Percentiles rank a stretch among this genome's conserved stretches.
Conservation (phyloP, 1,139 yeast genomes). For the Saccharomyces hybrid region DNA sequence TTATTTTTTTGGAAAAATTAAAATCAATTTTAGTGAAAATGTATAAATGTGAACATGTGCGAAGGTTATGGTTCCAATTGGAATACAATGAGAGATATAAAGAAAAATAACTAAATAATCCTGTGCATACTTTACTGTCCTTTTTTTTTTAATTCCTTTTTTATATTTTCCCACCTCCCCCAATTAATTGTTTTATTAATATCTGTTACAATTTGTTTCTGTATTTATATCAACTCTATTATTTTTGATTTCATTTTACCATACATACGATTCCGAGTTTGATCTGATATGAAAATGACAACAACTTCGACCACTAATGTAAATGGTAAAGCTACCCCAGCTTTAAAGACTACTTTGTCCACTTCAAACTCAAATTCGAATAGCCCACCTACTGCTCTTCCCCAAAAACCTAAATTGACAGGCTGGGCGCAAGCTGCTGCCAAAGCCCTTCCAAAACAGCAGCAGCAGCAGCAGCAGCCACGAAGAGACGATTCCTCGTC, state of each 20-base stretch:
- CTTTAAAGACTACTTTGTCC: background rate
- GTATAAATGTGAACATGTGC: background rate
- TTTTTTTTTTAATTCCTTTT: background rate
- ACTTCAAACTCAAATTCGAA: background rate
- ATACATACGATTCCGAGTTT: background rate
- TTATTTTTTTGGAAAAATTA: background rate
- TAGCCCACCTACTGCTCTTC: constrained; percentile 7
- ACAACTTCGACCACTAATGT: background rate
- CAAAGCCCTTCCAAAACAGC: constrained; percentile 18
- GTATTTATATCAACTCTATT: background rate
- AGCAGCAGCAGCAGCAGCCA: constrained; percentile 1
- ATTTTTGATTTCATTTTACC: background rate
- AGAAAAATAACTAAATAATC: background rate
- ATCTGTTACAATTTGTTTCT: background rate
- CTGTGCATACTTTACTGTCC: background rate
- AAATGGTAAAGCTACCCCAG: background rate
- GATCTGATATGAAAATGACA: background rate
- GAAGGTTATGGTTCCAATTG: background rate
- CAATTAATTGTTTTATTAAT: background rate
- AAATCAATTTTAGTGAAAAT: background rate
- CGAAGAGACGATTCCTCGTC: background rate
- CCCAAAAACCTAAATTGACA: constrained; percentile 21
- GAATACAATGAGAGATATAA: background rate
- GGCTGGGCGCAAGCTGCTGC: constrained; percentile 33
- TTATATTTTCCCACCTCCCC: background rate